Evolutionary conservation across 2,329 filamentous ascomycete genomes (phyloP).

Genomic region (Xylariaceae sp.): DNA sequence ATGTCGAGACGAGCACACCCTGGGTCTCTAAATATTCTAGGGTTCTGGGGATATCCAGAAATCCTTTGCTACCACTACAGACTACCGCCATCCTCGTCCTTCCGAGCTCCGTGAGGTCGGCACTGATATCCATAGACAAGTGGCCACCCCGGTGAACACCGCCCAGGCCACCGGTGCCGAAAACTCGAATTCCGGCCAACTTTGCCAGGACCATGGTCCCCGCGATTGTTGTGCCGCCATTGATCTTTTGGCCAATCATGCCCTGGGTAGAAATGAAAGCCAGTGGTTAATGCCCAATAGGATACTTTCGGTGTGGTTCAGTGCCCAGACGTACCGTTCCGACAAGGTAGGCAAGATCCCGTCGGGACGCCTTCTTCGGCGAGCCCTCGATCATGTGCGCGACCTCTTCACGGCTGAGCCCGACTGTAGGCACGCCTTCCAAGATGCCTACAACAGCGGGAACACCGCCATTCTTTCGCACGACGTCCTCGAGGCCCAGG

Average conservation of each 20-base stretch:
- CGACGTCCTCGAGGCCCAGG: constrained; percentile 70
- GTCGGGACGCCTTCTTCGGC: constrained; percentile 78
- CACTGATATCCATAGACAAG: constrained; percentile 85
- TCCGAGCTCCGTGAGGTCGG: constrained; percentile 90
- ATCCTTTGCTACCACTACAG: constrained; percentile 90
- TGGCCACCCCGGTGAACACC: constrained; percentile 90
- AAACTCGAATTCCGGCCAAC: constrained; percentile 82
- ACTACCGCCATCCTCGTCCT: constrained; percentile 84
- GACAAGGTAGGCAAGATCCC: constrained; percentile 78
- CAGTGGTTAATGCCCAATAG: constrained; percentile 5
- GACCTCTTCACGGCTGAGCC: constrained; percentile 68
- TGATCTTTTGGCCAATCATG: constrained; percentile 61
- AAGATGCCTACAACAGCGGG: constrained; percentile 90
- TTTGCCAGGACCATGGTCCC: constrained; percentile 89
- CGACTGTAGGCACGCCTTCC: constrained; percentile 76
- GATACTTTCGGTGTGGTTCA: background rate
- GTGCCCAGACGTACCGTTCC: constrained; percentile 59
- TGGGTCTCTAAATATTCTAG: constrained; percentile 71
- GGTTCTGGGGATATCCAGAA: constrained; percentile 85
- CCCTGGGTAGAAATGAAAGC: constrained; percentile 43
- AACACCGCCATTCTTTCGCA: constrained; percentile 74
- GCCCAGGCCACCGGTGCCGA: constrained; percentile 90
- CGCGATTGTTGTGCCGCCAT: constrained; percentile 89
- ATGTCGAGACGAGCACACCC: constrained; percentile 80
- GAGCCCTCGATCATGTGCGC: constrained; percentile 64